A percentile compares a stretch with the other conserved stretches of the same genome.
These are phyloP conservation scores for Saccharum hybrid DNA, from an alignment of 202 grass and related monocot species.

Conservation along the genomic window DNA sequence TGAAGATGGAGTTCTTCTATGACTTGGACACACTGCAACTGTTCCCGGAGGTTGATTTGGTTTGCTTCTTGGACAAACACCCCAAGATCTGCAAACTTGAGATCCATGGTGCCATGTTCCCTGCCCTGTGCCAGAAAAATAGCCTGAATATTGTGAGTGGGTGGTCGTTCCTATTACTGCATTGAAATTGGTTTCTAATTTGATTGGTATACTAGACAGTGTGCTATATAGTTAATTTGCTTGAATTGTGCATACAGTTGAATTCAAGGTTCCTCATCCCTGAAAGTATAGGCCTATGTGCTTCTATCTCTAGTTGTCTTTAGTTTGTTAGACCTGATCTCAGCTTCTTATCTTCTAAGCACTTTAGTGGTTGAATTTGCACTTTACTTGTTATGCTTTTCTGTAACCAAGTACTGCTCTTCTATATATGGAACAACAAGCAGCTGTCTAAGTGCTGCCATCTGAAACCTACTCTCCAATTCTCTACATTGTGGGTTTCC, in stretches of 20 bases:
- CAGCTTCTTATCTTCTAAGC: too few relatives aligned
- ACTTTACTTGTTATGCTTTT: too few relatives aligned
- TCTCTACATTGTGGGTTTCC: too few relatives aligned
- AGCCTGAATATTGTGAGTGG: constrained; percentile 72
- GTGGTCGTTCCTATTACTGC: background rate
- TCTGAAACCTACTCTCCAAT: too few relatives aligned
- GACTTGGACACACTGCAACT: constrained; percentile 73
- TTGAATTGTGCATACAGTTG: constrained; percentile 55
- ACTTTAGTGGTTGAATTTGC: too few relatives aligned
- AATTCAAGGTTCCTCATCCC: constrained; percentile 71
- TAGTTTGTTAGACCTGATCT: too few relatives aligned
- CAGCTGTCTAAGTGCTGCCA: too few relatives aligned
- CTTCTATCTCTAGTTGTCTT: too few relatives aligned
- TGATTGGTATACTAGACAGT: background rate
- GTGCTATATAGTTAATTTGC: constrained; percentile 28
- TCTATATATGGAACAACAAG: too few relatives aligned
- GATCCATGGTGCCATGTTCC: constrained; percentile 92
- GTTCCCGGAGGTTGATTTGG: constrained; percentile 82
- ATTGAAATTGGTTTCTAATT: constrained; percentile 4
- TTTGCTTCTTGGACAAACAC: constrained; percentile 81
- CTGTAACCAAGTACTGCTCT: too few relatives aligned
- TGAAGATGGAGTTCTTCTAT: constrained; percentile 92
- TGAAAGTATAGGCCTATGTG: too few relatives aligned
- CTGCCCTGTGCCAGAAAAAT: constrained; percentile 86
- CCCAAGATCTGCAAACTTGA: constrained; percentile 74